Percentiles rank a stretch among this genome's conserved stretches.
These are phyloP conservation scores for Pelargonium fulgidum DNA, from an alignment of 441 rosid genomes.

Conservation along the genomic window DNA sequence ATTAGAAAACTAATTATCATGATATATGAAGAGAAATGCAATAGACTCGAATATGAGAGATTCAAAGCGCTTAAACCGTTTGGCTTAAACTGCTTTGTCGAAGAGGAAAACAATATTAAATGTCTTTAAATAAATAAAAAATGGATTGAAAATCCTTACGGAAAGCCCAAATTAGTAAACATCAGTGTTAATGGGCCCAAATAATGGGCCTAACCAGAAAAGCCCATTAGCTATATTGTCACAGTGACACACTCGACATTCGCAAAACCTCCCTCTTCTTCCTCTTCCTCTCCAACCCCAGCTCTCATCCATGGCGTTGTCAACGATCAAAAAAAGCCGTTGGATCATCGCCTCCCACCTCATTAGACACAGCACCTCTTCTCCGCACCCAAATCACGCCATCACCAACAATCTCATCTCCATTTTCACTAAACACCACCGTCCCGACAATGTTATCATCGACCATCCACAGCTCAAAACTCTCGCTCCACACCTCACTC, in stretches of 20 bases:
- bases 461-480: slow-evolving; percentile 39
- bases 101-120: too few relatives aligned
- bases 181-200: background rate
- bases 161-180: too few relatives aligned
- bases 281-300: background rate
- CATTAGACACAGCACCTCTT: slow-evolving; percentile 13
- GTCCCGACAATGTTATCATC: slow-evolving; percentile 26
- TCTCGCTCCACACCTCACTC: slow-evolving; percentile 50
- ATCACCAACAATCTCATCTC: slow-evolving; percentile 22
- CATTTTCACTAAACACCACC: slow-evolving; percentile 37
- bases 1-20: too few relatives aligned
- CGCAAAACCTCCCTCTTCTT: background rate
- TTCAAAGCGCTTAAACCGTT: too few relatives aligned
- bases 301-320: background rate
- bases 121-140: too few relatives aligned
- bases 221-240: background rate
- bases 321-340: background rate
- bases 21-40: too few relatives aligned
- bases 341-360: background rate
- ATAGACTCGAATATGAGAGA: too few relatives aligned
- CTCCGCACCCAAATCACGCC: slow-evolving; percentile 27
- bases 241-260: background rate
- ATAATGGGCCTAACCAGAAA: background rate
- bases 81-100: too few relatives aligned
- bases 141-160: too few relatives aligned